phyloP scores from a whole-genome alignment of 1,284 basidiomycete species.

The Pseudozyma tsukubaensis region DNA sequence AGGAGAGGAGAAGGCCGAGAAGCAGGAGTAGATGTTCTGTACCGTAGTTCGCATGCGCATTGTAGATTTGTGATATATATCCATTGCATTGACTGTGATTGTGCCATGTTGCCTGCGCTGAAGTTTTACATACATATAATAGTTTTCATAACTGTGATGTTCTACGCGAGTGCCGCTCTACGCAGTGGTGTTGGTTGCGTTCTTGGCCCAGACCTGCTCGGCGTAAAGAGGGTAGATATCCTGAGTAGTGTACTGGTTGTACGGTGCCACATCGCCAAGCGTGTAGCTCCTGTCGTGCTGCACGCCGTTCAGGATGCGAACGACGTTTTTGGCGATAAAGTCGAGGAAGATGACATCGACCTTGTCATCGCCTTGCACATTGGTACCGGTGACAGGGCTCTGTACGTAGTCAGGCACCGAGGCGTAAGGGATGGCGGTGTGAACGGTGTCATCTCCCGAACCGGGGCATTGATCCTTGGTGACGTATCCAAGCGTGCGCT shows the following conservation, averaged over 20 bases:
- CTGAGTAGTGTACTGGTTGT: slow-evolving; percentile 62
- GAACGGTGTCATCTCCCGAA: slow-evolving; percentile 60
- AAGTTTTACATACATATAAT: neutral
- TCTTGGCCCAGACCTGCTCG: slow-evolving; percentile 47
- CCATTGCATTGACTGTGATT: too few species aligned
- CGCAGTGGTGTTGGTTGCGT: slow-evolving; percentile 6
- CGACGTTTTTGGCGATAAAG: slow-evolving; percentile 48
- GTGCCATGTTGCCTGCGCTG: neutral
- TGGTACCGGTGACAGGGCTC: slow-evolving; percentile 24
- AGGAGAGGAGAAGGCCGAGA: neutral
- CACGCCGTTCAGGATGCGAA: slow-evolving; percentile 38
- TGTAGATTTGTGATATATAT: too few species aligned
- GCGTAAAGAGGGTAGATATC: slow-evolving; percentile 63
- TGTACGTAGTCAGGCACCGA: slow-evolving; percentile 61
- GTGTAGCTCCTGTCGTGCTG: slow-evolving; percentile 45
- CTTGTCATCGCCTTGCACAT: slow-evolving; percentile 19
- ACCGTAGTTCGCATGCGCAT: too few species aligned
- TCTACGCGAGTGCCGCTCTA: too few species aligned
- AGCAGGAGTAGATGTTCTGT: too few species aligned
- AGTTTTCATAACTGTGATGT: too few species aligned
- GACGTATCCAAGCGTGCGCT: slow-evolving; percentile 62
- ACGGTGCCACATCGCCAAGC: slow-evolving; percentile 35
- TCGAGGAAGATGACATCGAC: slow-evolving; percentile 56
- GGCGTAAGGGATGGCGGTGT: slow-evolving; percentile 46
- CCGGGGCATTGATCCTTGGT: slow-evolving; percentile 57